Percentiles rank a stretch among this genome's conserved stretches.
Conservation (phyloP, 2,329 filamentous ascomycete species). For the Claviceps monticola region DNA sequence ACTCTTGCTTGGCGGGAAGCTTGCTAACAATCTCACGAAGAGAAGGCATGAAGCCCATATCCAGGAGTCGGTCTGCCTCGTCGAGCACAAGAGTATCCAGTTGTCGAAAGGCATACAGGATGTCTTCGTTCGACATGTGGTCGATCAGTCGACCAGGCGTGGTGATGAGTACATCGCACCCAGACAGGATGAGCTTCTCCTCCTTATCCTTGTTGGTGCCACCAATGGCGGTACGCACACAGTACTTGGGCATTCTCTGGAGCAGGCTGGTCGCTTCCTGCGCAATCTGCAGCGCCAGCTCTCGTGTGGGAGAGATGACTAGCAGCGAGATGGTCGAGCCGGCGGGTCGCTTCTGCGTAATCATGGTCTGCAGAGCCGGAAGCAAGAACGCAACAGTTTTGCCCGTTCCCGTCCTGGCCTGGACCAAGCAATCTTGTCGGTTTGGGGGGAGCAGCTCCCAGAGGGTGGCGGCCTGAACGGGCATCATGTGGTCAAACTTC, state of each 20-base stretch:
- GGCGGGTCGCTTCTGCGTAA: conserved; percentile 26
- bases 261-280: conserved; percentile 59
- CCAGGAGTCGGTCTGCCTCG: conserved; percentile 68
- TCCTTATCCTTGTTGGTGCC: conserved; percentile 62
- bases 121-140: conserved; percentile 61
- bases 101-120: conserved; percentile 49
- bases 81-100: conserved; percentile 73
- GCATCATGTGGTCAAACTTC: conserved; percentile 38
- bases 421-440: conserved; percentile 47
- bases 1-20: conserved; percentile 46
- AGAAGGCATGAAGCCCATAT: conserved; percentile 72
- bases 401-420: conserved; percentile 77
- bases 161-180: conserved; percentile 68
- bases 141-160: conserved; percentile 70
- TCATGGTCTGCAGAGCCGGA: conserved; percentile 67
- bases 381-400: conserved; percentile 77
- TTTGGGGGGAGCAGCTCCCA: conserved; percentile 31
- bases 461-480: conserved; percentile 39
- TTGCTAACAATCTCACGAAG: conserved; percentile 63
- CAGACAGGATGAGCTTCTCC: conserved; percentile 54
- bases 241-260: conserved; percentile 58
- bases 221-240: conserved; percentile 66
- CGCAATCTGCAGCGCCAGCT: conserved; percentile 56
- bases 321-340: conserved; percentile 39
- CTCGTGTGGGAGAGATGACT: conserved; percentile 58